These are phyloP conservation scores for Heracleum sosnowskyi DNA, from an alignment of 129 eudicot species.

Conservation along the genomic window DNA sequence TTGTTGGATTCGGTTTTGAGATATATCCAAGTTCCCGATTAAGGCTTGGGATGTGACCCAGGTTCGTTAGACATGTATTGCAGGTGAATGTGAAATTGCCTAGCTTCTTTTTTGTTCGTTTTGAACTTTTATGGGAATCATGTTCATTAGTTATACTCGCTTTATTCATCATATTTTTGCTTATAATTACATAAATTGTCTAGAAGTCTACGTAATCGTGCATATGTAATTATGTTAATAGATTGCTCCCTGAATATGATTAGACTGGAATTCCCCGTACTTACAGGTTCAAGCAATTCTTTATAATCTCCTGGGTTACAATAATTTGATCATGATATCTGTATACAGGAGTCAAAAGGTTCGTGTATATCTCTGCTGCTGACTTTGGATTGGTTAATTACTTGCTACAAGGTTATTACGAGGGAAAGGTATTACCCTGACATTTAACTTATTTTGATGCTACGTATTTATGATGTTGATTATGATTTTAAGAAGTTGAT, in stretches of 20 bases:
- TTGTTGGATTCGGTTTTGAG: no score
- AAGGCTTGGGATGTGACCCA: no score
- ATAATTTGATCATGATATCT: not conserved
- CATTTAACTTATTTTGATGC: not conserved
- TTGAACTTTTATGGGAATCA: not conserved
- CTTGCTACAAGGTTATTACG: conserved; percentile 81
- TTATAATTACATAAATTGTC: not conserved
- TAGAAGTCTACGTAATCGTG: not conserved
- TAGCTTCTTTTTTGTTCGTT: not conserved
- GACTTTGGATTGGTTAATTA: conserved; percentile 82
- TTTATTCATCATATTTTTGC: not conserved
- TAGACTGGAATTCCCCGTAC: not conserved
- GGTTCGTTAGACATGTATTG: not conserved
- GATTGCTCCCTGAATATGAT: not conserved
- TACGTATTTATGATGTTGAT: not conserved
- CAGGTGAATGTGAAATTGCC: not conserved
- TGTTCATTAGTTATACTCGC: not conserved
- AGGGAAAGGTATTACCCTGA: conserved; percentile 60
- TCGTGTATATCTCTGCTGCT: conserved; percentile 88
- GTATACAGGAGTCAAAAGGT: conserved; percentile 48
- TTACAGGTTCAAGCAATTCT: not conserved
- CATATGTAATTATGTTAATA: not conserved
- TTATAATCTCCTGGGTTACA: not conserved
- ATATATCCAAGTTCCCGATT: no score
- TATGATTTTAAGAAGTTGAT: no score